phyloP scores from a whole-genome alignment of 495 filamentous ascomycete genomes.

The Penicillium crystallinum region DNA sequence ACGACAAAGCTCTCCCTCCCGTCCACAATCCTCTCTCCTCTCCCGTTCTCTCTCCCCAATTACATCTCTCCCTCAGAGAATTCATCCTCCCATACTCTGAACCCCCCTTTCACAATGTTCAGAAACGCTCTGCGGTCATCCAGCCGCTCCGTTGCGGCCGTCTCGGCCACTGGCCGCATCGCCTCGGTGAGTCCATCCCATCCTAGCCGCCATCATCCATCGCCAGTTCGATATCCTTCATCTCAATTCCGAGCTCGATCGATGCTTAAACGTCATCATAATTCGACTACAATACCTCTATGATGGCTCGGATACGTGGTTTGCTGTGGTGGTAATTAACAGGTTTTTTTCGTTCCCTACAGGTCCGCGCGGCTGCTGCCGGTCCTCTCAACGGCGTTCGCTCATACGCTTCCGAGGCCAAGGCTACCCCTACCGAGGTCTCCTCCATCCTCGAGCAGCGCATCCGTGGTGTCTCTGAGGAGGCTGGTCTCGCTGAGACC shows the following conservation, averaged over 20 bases:
- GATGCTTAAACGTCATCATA: constrained; percentile 28
- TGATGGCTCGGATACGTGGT: constrained; percentile 26
- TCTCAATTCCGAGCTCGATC: constrained; percentile 40
- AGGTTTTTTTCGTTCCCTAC: constrained; percentile 42
- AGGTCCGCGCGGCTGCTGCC: constrained; percentile 85
- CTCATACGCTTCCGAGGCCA: constrained; percentile 88
- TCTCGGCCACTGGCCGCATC: constrained; percentile 86
- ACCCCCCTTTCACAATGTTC: constrained; percentile 72
- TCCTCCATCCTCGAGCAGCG: constrained; percentile 98
- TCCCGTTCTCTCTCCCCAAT: constrained; percentile 45
- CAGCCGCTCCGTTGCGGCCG: constrained; percentile 85
- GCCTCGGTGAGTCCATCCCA: constrained; percentile 74
- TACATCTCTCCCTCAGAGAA: constrained; percentile 49
- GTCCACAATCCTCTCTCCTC: constrained; percentile 47
- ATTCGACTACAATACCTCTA: constrained; percentile 21
- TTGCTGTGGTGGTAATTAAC: constrained; percentile 30
- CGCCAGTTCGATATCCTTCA: constrained; percentile 29
- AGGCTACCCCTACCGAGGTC: constrained; percentile 94
- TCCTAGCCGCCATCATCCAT: constrained; percentile 31
- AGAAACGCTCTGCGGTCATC: constrained; percentile 96
- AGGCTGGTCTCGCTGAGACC: constrained; percentile 94
- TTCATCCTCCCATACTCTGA: constrained; percentile 45
- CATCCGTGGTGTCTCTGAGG: constrained; percentile 96
- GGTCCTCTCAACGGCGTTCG: constrained; percentile 68
- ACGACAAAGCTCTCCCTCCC: constrained; percentile 54